Evolutionary conservation across 768 basidiomycete genomes (phyloP), one percentile per base, ranked within the genome.

Genomic region (Lactifluus rugatus): DNA sequence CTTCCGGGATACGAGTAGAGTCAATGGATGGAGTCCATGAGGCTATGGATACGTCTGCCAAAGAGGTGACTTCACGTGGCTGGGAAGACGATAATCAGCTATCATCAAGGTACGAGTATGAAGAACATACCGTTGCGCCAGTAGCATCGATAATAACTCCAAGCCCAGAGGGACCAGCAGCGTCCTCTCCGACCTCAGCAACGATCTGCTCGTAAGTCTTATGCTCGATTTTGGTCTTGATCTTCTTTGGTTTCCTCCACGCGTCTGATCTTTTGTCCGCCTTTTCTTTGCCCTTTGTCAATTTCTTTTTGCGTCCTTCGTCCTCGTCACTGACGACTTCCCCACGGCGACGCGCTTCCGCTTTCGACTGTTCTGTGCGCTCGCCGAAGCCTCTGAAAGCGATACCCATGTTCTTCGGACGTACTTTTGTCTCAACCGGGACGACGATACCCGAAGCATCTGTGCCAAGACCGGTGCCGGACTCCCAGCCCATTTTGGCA

Each of bases 171-270:
- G 73, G 64, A 2, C 61, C 61, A 8, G 76, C 65, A 0, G 67
- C 63, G 36, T 84, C 81, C 60, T 83, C 77, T 0, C 87, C 90
- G 23, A 90, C 85, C 68, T 95, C 93, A 2, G 89, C 87, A 52
- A 99, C 70, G 54, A 98, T 90, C 71, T 99, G 83, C 71, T 99
- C 96, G 68, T 97, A 99, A 0, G 93, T 93, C 78, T 95, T 96
- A 75, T 97, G 93, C 68, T 92, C 85, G 34, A 93, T 75, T 71
- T 83, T 91, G 21, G 80, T 83, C 72, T 91, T 96, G 54, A 83
- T 77, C 70, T 87, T 93, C 78, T 82, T 89, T 7, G 88, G 82
- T 60, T 81, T 81, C 73, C 87, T 93, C 94, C 93, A 96, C 5
- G 79, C 79, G 60, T 93, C 86, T 16, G 87, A 79, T 67, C 82